Conservation (phyloP, 2,329 filamentous ascomycete genomes). For the Penicillium sp. region DNA sequence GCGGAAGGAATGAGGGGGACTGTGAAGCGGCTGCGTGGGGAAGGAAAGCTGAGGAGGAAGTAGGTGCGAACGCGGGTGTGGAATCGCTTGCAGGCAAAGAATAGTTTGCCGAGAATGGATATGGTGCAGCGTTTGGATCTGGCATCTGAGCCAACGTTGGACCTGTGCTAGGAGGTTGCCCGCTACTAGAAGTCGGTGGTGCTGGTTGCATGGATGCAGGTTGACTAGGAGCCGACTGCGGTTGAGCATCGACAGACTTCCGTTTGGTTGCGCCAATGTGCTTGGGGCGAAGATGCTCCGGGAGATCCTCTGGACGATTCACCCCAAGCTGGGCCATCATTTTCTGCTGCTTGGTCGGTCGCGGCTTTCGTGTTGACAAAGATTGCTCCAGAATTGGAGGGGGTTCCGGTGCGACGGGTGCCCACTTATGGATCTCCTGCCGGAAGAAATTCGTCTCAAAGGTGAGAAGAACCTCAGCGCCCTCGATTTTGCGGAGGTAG, state of each 20-base stretch:
- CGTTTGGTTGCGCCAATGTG: constrained; percentile 66
- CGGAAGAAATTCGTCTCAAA: constrained; percentile 98
- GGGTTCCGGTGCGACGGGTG: constrained; percentile 78
- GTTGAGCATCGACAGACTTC: constrained; percentile 58
- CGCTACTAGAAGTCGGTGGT: constrained; percentile 29
- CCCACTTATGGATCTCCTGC: constrained; percentile 92
- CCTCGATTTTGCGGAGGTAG: constrained; percentile 94
- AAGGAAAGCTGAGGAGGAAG: constrained; percentile 37
- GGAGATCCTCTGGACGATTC: constrained; percentile 84
- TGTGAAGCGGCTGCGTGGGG: constrained; percentile 32
- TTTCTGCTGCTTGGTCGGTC: constrained; percentile 95
- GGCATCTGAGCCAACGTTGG: constrained; percentile 34
- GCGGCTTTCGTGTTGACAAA: constrained; percentile 87
- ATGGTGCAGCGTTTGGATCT: constrained; percentile 29
- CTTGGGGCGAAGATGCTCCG: constrained; percentile 76
- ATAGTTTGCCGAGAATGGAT: constrained; percentile 40
- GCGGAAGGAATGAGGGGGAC: constrained; percentile 39
- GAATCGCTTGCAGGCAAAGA: constrained; percentile 35
- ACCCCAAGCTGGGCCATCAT: constrained; percentile 85
- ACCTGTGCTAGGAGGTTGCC: constrained; percentile 28
- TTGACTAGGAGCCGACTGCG: constrained; percentile 13
- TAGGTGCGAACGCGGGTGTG: constrained; percentile 35
- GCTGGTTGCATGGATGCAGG: constrained; percentile 30
- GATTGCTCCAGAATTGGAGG: constrained; percentile 85
- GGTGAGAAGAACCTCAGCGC: constrained; percentile 85